Evolutionary conservation across 2,329 filamentous ascomycete genomes (phyloP).

Genomic region (Capronia coronata): DNA sequence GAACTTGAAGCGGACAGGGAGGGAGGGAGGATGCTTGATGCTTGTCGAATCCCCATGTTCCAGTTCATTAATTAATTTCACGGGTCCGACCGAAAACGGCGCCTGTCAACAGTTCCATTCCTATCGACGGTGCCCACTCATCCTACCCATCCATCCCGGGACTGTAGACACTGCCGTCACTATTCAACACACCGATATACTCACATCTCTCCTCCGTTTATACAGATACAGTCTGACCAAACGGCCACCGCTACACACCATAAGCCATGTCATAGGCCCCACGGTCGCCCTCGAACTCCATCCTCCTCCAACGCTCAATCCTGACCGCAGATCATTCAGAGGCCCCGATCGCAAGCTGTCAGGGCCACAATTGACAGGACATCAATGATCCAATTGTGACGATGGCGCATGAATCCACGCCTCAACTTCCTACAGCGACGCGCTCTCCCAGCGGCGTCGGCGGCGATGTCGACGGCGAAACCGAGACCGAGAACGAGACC

Average conservation of each 20-base stretch:
- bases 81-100: neutral
- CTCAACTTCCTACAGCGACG: neutral
- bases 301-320: neutral
- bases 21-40: too few species aligned
- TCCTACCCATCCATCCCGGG: too few species aligned
- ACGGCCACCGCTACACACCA: too few species aligned
- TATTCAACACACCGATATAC: too few species aligned
- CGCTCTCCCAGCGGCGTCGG: neutral
- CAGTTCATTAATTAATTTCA: too few species aligned
- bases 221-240: too few species aligned
- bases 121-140: too few species aligned
- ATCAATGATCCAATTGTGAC: neutral
- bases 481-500: too few species aligned
- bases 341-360: slow-evolving; percentile 4
- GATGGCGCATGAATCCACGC: neutral
- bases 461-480: too few species aligned
- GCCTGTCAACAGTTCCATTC: slow-evolving; percentile 8
- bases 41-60: too few species aligned
- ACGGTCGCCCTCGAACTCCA: neutral
- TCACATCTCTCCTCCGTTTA: neutral
- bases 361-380: neutral
- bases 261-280: neutral
- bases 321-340: neutral
- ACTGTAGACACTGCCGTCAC: too few species aligned
- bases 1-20: too few species aligned